Conservation (phyloP, 805 yeast species). For the Metschnikowia corniflorae region DNA sequence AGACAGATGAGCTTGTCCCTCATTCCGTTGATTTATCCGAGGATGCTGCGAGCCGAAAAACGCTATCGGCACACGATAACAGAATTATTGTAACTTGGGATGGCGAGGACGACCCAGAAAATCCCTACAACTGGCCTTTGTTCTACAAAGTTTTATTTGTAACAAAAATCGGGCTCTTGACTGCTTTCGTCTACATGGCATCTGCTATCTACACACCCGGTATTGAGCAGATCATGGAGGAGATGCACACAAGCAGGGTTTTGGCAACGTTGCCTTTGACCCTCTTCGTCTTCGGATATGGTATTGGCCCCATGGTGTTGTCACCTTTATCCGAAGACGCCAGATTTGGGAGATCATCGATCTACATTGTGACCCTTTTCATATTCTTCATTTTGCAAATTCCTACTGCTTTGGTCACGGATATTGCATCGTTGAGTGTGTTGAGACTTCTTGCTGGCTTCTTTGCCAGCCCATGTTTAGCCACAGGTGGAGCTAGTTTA, state of each 20-base stretch:
- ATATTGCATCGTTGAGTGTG: slow-evolving; percentile 48
- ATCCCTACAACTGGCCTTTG: slow-evolving; percentile 56
- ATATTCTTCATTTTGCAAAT: slow-evolving; percentile 51
- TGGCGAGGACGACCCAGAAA: slow-evolving; percentile 49
- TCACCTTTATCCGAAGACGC: slow-evolving; percentile 59
- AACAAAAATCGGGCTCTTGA: slow-evolving; percentile 40
- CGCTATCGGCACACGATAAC: background rate
- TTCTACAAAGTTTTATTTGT: slow-evolving; percentile 37
- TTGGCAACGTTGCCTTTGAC: slow-evolving; percentile 51
- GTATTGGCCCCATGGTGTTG: slow-evolving; percentile 55
- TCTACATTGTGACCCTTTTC: slow-evolving; percentile 45
- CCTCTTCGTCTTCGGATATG: slow-evolving; percentile 57
- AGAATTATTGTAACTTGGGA: slow-evolving; percentile 29
- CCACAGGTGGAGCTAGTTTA: slow-evolving; percentile 57
- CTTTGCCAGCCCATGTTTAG: slow-evolving; percentile 52
- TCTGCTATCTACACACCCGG: slow-evolving; percentile 57
- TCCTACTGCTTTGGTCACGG: slow-evolving; percentile 50
- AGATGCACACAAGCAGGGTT: slow-evolving; percentile 43
- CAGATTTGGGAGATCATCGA: slow-evolving; percentile 48
- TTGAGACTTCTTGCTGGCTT: slow-evolving; percentile 53
- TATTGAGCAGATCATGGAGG: slow-evolving; percentile 38
- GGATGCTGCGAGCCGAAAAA: background rate
- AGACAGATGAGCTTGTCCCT: background rate
- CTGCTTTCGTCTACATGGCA: slow-evolving; percentile 53
- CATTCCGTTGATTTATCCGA: background rate